Evolutionary conservation across 2,329 filamentous ascomycete genomes (phyloP), one percentile per base, ranked within the genome.

Genomic region (Ophiocordyceps sinensis): DNA sequence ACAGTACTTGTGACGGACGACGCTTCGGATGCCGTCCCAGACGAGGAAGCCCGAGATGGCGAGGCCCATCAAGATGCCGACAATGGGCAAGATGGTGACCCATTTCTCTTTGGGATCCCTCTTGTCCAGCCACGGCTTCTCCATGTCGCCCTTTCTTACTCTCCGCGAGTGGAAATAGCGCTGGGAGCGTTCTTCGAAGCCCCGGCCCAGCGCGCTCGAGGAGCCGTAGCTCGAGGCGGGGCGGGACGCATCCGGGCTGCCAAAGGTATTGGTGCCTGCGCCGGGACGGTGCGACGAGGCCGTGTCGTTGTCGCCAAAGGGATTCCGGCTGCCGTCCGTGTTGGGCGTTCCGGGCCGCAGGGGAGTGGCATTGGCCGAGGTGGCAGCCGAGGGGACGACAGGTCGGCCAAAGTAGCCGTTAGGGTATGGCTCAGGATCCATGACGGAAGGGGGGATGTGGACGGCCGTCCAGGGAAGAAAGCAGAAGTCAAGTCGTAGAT

Each of bases 31-130:
- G 4, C 85, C 85, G 49, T 88, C 80, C 70, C 78, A 91, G 38
- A 91, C 67, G 36, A 91, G 62, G 51, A 88, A 75, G 1, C 70
- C 84, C 1, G 80, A 75, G 34, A 88, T 63, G 3, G 58, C 73
- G 30, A 89, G 56, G 13, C 85, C 85, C 13, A 87, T 45, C 3
- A 78, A 38, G 39, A 91, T 74, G 37, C 84, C 85, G 21, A 85
- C 56, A 35, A 87, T 55, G 3, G 85, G 85, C 43, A 93, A 72
- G 47, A 89, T 86, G 3, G 80, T 87, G 9, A 85, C 78, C 85
- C 85, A 91, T 65, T 86, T 91, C 68, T 89, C 82, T 57, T 78
- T 82, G 12, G 81, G 79, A 49, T 88, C 80, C 43, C 68, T 77
- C 55, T 78, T 79, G n/a, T 73, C 61, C 32, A 82, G 61, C 85